A percentile compares a stretch with the other conserved stretches of the same genome.
These are phyloP conservation scores for Crithidia expoeki DNA, from an alignment of 208 protist genomes.

Conservation along the genomic window DNA sequence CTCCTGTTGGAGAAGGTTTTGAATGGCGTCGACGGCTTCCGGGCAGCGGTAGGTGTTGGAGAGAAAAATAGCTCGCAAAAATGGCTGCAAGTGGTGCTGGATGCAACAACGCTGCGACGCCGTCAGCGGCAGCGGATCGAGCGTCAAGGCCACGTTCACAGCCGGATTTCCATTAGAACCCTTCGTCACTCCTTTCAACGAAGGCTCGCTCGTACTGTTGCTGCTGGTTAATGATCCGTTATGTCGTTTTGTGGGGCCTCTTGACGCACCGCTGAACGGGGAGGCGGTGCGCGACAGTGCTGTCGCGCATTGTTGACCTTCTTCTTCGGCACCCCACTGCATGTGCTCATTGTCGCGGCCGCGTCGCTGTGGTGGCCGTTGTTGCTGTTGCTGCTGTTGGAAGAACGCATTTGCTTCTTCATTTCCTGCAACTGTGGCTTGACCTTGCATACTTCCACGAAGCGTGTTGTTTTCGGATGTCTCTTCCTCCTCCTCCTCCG, in stretches of 20 bases:
- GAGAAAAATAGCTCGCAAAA: constrained; percentile 39
- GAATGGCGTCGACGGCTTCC: constrained; percentile 32
- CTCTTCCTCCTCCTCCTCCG: constrained; percentile 19
- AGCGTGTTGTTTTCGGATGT: not conserved
- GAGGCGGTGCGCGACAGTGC: no score
- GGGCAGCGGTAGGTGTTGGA: constrained; percentile 39
- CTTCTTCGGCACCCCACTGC: not conserved
- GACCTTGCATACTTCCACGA: not conserved
- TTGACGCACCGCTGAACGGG: no score
- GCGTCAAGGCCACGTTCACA: not conserved
- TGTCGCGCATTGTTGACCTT: not conserved
- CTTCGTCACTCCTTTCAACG: not conserved
- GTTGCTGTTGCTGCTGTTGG: constrained; percentile 4
- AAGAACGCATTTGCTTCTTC: not conserved
- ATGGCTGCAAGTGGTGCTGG: constrained; percentile 33
- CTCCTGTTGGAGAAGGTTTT: constrained; percentile 13
- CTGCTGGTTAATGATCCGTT: no score
- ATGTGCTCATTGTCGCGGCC: constrained; percentile 1
- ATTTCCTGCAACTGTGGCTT: not conserved
- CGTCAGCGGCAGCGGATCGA: constrained; percentile 13
- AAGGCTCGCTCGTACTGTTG: no score
- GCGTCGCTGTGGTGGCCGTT: constrained; percentile 19
- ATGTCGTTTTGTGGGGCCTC: no score
- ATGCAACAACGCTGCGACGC: constrained; percentile 17
- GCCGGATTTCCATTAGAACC: not conserved